A percentile compares a stretch with the other conserved stretches of the same genome.
Evolutionary conservation across 208 protist species (phyloP).

Genomic region (Wallacemonas sp.): DNA sequence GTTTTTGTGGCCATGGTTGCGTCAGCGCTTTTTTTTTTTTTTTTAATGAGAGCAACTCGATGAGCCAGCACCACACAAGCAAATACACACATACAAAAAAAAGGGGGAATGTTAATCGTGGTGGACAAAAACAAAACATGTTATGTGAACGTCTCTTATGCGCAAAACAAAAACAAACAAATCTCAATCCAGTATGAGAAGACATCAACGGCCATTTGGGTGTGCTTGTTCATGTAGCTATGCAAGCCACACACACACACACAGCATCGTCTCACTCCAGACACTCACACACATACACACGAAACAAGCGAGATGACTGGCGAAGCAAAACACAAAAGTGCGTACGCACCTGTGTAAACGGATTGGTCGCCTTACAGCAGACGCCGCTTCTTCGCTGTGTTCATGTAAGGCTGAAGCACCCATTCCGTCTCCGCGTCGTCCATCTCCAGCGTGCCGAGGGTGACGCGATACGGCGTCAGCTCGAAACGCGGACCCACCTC

Average conservation of each 20-base stretch:
- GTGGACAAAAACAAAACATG: slow-evolving; percentile 1
- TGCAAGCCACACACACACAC: neutral
- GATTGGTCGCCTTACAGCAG: slow-evolving; percentile 45
- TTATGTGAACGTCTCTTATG: slow-evolving; percentile 7
- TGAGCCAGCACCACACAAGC: too few species aligned
- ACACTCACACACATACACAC: slow-evolving; percentile 7
- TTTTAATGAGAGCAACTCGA: too few species aligned
- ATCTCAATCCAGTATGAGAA: too few species aligned
- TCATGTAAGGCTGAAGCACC: slow-evolving; percentile 98
- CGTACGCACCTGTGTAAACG: too few species aligned
- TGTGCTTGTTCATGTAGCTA: too few species aligned
- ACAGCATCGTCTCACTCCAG: too few species aligned
- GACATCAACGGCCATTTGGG: too few species aligned
- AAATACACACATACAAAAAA: too few species aligned
- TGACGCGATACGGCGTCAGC: slow-evolving; percentile 96
- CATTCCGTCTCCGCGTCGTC: slow-evolving; percentile 98
- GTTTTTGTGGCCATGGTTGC: neutral
- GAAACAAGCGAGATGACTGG: too few species aligned
- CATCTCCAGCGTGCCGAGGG: slow-evolving; percentile 95
- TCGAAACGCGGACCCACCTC: slow-evolving; percentile 99
- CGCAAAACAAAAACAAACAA: too few species aligned
- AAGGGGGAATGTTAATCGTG: neutral
- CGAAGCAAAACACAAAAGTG: too few species aligned
- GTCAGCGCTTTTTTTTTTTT: neutral
- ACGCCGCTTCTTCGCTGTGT: slow-evolving; percentile 96